phyloP scores from a whole-genome alignment of 345 rosid genomes.

The Jatropha curcas region DNA sequence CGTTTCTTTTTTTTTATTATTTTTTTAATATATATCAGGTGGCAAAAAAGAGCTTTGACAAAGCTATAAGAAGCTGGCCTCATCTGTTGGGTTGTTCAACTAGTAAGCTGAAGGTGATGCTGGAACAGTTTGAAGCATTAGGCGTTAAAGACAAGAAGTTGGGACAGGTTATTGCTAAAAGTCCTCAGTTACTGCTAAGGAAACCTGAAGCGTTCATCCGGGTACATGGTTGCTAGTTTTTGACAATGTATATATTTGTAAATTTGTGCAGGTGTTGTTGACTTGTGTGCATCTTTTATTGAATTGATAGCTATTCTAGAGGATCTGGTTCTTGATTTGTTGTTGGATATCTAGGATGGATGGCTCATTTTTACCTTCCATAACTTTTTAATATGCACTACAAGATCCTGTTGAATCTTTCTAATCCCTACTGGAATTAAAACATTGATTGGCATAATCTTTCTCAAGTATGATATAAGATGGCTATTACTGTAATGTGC shows the following conservation, averaged over 20 bases:
- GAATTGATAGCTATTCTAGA: background rate
- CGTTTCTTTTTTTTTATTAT: background rate
- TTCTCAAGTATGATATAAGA: constrained; percentile 1
- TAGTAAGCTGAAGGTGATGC: constrained; percentile 56
- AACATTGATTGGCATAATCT: background rate
- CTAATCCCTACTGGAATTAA: background rate
- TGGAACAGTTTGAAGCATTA: constrained; percentile 53
- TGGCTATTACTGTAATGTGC: constrained; percentile 19
- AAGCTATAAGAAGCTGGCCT: constrained; percentile 78
- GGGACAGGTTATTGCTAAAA: constrained; percentile 68
- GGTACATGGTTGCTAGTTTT: constrained; percentile 34
- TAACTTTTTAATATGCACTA: background rate
- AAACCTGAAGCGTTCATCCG: constrained; percentile 68
- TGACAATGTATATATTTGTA: background rate
- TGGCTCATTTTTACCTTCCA: background rate
- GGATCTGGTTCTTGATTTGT: background rate
- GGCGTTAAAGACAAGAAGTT: constrained; percentile 57
- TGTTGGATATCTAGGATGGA: background rate
- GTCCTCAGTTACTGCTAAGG: constrained; percentile 77
- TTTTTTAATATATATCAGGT: constrained; percentile 39
- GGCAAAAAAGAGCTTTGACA: constrained; percentile 50
- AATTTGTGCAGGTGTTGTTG: background rate
- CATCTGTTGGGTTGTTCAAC: constrained; percentile 74
- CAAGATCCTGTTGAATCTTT: background rate
- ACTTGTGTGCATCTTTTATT: background rate